These are phyloP conservation scores for Penicillium digitatum DNA, from an alignment of 2,329 filamentous ascomycete genomes.

Conservation along the genomic window DNA sequence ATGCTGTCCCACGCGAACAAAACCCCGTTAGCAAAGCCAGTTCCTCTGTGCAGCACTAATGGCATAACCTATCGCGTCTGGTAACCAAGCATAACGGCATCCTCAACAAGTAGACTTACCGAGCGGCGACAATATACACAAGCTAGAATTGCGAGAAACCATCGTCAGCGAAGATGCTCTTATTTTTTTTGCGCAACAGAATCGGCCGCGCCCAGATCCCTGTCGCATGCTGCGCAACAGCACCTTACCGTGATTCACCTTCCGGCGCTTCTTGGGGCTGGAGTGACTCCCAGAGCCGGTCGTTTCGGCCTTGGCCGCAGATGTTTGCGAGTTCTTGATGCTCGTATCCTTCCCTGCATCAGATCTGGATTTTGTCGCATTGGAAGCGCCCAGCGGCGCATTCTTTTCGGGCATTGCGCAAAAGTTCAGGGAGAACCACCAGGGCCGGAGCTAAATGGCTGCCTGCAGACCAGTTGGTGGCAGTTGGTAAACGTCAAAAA, in stretches of 20 bases:
- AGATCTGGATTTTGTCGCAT: conserved; percentile 20
- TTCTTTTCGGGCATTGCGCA: conserved; percentile 32
- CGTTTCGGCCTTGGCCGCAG: conserved; percentile 34
- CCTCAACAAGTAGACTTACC: conserved; percentile 57
- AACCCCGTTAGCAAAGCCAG: conserved; percentile 46
- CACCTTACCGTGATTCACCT: conserved; percentile 78
- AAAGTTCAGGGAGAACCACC: conserved; percentile 19
- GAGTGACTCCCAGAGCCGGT: conserved; percentile 33
- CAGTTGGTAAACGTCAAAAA: conserved; percentile 15
- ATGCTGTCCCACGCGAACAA: conserved; percentile 59
- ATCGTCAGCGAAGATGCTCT: conserved; percentile 24
- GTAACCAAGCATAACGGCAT: conserved; percentile 16
- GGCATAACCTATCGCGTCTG: conserved; percentile 12
- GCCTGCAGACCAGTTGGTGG: conserved; percentile 25
- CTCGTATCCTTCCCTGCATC: conserved; percentile 29
- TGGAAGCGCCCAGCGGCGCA: conserved; percentile 24
- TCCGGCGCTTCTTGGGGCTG: conserved; percentile 78
- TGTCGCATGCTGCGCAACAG: conserved; percentile 26
- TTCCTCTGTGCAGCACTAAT: conserved; percentile 7
- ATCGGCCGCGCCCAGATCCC: conserved; percentile 20
- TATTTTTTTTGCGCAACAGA: conserved; percentile 15
- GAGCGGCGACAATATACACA: conserved; percentile 87
- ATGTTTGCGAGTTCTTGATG: conserved; percentile 29
- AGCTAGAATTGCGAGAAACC: conserved; percentile 52
- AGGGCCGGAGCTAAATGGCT: conserved; percentile 19